Evolutionary conservation across 2,329 filamentous ascomycete species (phyloP).

Genomic region (Decorospora gaudefroyi): DNA sequence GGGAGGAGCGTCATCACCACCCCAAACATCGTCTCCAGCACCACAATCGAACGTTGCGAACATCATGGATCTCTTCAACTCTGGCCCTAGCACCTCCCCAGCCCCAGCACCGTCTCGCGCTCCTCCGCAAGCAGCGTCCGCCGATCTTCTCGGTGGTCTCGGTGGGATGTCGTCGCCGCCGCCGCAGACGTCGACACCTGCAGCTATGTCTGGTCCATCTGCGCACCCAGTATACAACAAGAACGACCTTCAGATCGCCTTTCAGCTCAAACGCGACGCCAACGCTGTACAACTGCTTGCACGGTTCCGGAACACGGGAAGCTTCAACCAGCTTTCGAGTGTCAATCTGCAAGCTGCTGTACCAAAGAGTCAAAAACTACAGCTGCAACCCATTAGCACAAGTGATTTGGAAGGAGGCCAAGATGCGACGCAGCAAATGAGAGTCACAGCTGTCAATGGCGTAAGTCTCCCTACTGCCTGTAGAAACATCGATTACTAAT

Average conservation of each 20-base stretch:
- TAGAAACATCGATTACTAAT: conserved; percentile 23
- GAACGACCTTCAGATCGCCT: conserved; percentile 78
- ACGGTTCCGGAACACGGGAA: conserved; percentile 77
- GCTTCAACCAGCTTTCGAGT: conserved; percentile 66
- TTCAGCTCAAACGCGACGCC: conserved; percentile 81
- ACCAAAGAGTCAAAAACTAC: conserved; percentile 92
- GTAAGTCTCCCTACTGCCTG: conserved; percentile 64
- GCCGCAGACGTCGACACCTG: conserved; percentile 51
- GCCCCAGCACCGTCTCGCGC: conserved; percentile 48
- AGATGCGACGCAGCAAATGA: conserved; percentile 90
- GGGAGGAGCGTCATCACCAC: conserved; percentile 61
- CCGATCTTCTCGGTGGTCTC: conserved; percentile 52
- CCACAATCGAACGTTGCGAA: conserved; percentile 54
- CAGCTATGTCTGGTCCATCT: conserved; percentile 47
- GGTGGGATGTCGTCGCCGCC: conserved; percentile 54
- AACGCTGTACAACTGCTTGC: conserved; percentile 81
- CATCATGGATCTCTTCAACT: conserved; percentile 88
- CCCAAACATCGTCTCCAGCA: conserved; percentile 45
- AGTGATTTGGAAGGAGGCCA: conserved; percentile 74
- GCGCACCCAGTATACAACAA: conserved; percentile 80
- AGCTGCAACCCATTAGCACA: conserved; percentile 86
- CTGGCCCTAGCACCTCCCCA: conserved; percentile 50
- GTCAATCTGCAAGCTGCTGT: conserved; percentile 93
- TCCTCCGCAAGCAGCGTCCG: conserved; percentile 42
- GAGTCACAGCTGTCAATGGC: conserved; percentile 79